A percentile compares a stretch with the other conserved stretches of the same genome.
Conservation (phyloP, 805 yeast genomes). For the Candida ulmi region DNA sequence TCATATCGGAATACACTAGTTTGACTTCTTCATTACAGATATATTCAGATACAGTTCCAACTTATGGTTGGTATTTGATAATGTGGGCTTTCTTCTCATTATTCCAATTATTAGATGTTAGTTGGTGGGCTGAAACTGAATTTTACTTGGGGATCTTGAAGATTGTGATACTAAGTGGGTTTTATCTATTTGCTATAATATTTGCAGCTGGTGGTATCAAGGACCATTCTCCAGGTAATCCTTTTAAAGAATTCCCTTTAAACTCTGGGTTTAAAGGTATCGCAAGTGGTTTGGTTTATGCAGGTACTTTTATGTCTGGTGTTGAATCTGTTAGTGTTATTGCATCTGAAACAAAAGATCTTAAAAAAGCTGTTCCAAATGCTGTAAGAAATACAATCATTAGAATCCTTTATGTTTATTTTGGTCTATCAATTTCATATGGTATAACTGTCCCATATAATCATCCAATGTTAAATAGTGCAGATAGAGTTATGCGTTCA, state of each 20-base stretch:
- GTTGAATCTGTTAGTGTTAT: constrained; percentile 70
- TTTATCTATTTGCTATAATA: constrained; percentile 44
- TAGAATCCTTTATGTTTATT: constrained; percentile 61
- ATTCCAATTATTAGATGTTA: constrained; percentile 46
- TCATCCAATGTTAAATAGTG: constrained; percentile 41
- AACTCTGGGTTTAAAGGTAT: constrained; percentile 47
- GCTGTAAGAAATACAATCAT: constrained; percentile 63
- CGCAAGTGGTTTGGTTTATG: constrained; percentile 57
- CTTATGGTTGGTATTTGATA: constrained; percentile 49
- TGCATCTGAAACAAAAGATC: constrained; percentile 70
- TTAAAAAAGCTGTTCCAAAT: constrained; percentile 63
- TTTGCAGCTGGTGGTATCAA: constrained; percentile 38
- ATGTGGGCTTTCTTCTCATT: constrained; percentile 46
- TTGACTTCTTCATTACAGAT: constrained; percentile 42
- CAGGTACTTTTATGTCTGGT: constrained; percentile 75
- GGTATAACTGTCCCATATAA: constrained; percentile 67
- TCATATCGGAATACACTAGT: constrained; percentile 50
- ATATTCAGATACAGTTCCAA: constrained; percentile 48
- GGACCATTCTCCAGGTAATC: constrained; percentile 28
- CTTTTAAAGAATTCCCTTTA: constrained; percentile 29
- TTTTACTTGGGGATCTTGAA: constrained; percentile 47
- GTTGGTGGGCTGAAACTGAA: constrained; percentile 53
- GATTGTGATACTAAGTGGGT: constrained; percentile 40
- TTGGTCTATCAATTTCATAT: constrained; percentile 55
- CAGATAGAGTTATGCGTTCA: constrained; percentile 41